phyloP scores from a whole-genome alignment of 176 grass and related monocot species.

The Oryza australiensis region DNA sequence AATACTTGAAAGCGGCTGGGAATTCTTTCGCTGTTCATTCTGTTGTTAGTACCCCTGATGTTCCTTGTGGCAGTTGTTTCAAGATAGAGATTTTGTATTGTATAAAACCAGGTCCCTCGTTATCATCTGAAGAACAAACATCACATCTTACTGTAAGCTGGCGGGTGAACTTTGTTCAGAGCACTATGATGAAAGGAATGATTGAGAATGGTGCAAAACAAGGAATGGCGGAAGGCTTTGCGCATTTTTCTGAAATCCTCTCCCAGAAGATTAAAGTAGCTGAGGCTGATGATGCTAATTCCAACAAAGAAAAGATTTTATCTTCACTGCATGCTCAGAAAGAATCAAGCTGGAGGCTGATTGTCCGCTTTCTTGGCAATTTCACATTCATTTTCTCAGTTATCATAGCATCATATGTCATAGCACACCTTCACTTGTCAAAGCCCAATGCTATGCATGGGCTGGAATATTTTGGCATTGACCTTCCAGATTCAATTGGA shows the following conservation, averaged over 20 bases:
- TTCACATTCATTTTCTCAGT: slow-evolving; percentile 82
- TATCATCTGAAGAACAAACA: slow-evolving; percentile 64
- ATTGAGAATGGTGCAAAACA: slow-evolving; percentile 91
- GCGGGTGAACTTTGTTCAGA: slow-evolving; percentile 81
- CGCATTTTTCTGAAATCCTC: slow-evolving; percentile 74
- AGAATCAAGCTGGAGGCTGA: slow-evolving; percentile 70
- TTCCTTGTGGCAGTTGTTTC: slow-evolving; percentile 81
- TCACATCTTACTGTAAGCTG: slow-evolving; percentile 78
- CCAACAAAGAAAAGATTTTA: slow-evolving; percentile 75
- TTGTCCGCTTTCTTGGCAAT: slow-evolving; percentile 80
- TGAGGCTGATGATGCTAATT: slow-evolving; percentile 72
- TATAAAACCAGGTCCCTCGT: slow-evolving; percentile 64
- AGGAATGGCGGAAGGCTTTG: slow-evolving; percentile 74
- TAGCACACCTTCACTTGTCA: slow-evolving; percentile 79
- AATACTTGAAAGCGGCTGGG: slow-evolving; percentile 68
- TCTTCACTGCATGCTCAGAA: slow-evolving; percentile 66
- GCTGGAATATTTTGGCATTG: slow-evolving; percentile 87
- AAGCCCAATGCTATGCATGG: slow-evolving; percentile 64
- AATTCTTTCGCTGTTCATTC: slow-evolving; percentile 65
- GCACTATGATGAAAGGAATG: slow-evolving; percentile 95
- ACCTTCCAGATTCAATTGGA: slow-evolving; percentile 95
- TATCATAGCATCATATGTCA: slow-evolving; percentile 56
- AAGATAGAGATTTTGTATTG: slow-evolving; percentile 71
- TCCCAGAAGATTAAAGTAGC: slow-evolving; percentile 63
- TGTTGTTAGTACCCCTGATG: slow-evolving; percentile 80